These are phyloP conservation scores for Neurospora sp. DNA, from an alignment of 495 filamentous ascomycete species.

Conservation along the genomic window DNA sequence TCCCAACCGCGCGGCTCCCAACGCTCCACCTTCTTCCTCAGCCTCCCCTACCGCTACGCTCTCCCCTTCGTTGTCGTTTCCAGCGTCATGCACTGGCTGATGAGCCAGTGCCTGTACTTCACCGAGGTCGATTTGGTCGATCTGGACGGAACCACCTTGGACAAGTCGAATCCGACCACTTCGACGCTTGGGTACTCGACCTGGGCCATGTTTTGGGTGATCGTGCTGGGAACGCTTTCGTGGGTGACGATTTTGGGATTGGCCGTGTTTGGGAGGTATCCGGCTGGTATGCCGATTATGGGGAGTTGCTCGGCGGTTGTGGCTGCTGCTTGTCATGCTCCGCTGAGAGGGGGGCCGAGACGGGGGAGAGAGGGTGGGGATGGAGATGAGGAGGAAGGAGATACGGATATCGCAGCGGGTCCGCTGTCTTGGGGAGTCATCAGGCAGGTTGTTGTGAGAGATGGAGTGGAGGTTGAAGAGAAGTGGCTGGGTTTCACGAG, in stretches of 20 bases:
- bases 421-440: not conserved
- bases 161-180: not conserved
- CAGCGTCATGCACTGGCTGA: constrained; percentile 31
- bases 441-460: not conserved
- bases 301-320: not conserved
- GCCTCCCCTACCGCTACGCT: constrained; percentile 35
- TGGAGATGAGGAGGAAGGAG: not conserved
- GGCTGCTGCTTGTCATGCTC: not conserved
- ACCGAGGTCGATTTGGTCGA: constrained; percentile 9
- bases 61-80: constrained; percentile 26
- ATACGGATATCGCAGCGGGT: not conserved
- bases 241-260: not conserved
- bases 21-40: constrained; percentile 34
- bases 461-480: not conserved
- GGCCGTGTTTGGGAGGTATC: not conserved
- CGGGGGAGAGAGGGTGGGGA: not conserved
- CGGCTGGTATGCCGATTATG: not conserved
- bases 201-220: not conserved
- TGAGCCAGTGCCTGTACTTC: constrained; percentile 33
- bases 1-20: constrained; percentile 26
- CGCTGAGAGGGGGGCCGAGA: not conserved
- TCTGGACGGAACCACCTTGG: not conserved
- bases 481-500: not conserved
- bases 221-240: not conserved
- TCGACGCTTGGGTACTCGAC: not conserved